Conservation (phyloP, 768 basidiomycete genomes). For the Boletellus emodensis region DNA sequence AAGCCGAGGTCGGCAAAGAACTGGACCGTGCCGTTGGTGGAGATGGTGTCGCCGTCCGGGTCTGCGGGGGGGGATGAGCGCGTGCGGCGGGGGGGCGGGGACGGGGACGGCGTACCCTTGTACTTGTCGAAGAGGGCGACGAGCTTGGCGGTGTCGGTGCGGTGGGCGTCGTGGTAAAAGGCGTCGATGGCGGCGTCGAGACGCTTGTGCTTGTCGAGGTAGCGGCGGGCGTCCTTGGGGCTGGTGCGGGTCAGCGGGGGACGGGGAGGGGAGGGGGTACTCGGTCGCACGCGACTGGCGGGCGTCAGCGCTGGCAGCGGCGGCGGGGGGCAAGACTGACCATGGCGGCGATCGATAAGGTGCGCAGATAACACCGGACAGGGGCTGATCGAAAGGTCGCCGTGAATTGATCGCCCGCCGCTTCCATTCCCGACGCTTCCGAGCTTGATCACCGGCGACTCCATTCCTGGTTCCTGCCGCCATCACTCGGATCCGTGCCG, state of each 20-base stretch:
- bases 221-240: slow-evolving; percentile 57
- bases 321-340: slow-evolving; percentile 14
- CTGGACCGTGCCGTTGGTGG: slow-evolving; percentile 74
- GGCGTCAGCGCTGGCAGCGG: neutral
- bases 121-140: slow-evolving; percentile 60
- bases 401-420: too few species aligned
- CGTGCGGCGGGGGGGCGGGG: neutral
- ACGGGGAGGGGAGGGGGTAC: slow-evolving; percentile 18
- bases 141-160: slow-evolving; percentile 44
- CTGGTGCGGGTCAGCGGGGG: slow-evolving; percentile 21
- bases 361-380: neutral
- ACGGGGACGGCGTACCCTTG: slow-evolving; percentile 44
- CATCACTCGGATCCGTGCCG: slow-evolving; percentile 7
- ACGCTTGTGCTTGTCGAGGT: slow-evolving; percentile 64
- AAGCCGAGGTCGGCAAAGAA: slow-evolving; percentile 45
- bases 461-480: neutral
- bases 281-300: slow-evolving; percentile 27
- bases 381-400: neutral
- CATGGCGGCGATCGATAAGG: slow-evolving; percentile 18
- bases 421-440: neutral
- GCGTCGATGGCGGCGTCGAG: slow-evolving; percentile 73
- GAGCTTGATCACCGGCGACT: neutral
- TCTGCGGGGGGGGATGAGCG: neutral
- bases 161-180: slow-evolving; percentile 51
- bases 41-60: slow-evolving; percentile 57